Base-by-base conservation (phyloP, 208 protist species). In the Trypanosoma theileri region DNA sequence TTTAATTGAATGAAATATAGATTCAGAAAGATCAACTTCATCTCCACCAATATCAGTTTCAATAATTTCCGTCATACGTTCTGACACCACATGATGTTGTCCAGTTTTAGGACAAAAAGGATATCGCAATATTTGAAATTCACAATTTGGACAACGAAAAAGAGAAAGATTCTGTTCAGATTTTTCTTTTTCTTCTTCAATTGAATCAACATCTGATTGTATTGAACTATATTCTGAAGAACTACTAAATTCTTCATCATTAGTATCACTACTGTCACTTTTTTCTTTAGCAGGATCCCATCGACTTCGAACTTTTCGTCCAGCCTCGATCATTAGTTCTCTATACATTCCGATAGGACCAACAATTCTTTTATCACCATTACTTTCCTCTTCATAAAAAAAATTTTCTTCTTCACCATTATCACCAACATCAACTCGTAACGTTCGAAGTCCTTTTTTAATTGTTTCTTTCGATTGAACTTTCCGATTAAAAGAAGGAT, bases 341-440 rank as follows among this genome's bases (percentile, higher is more conserved):
- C 88, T 80, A 66, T 95, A 95, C 90, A 95, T 93, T 21, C 83
- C 90, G 9, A 95, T 93, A 7, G 90, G 90, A 16, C 90, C 90
- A 44, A 92, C 75, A 50, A 88, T 71, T 16, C 81, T 76, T 22
- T 66, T 62, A 22, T 56, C 41, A 24, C 45, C 42, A 46, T 62
- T 60, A 14, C 54, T 56, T 26, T 81, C 70, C 24, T 75, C 67
- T 11, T 61, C 46, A 28, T 42, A 31, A 26, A 69, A 56, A 21
- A 45, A 46, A 45, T 61, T 62, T 24, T 66, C 72, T 21, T 79
- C 45, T 22, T 82, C 71, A 31, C 65, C 40, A 45, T 65, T 80
- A 42, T 86, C 78, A 52, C 82, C 78, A 16, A 93, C 17, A 50
- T 91, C 81, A 26, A 95, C 85, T 62, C 82, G 85, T 8, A 95